A percentile compares a stretch with the other conserved stretches of the same genome.
Evolutionary conservation across 2,329 filamentous ascomycete species (phyloP).

Genomic region (Pestalotiopsis sp.): DNA sequence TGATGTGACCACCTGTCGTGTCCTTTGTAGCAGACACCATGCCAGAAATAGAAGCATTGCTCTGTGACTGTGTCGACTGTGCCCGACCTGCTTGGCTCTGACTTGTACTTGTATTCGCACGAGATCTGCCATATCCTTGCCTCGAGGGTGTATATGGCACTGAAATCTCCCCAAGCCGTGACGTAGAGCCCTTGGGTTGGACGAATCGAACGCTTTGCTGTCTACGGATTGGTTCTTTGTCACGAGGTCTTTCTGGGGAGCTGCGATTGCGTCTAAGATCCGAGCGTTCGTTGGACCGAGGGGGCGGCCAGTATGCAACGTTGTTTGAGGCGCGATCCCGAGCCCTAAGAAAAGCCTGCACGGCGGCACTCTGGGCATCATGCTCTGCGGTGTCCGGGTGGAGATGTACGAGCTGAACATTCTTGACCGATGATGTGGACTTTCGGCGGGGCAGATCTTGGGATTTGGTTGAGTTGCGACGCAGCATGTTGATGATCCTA

Average conservation of each 20-base stretch:
- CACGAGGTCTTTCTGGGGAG: conserved; percentile 17
- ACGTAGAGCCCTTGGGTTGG: conserved; percentile 13
- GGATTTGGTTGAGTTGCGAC: conserved; percentile 48
- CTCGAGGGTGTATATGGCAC: conserved; percentile 8
- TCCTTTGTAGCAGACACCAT: conserved; percentile 30
- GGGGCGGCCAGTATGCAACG: conserved; percentile 34
- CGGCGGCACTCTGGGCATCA: conserved; percentile 65
- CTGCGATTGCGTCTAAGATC: conserved; percentile 17
- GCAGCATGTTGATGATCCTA: conserved; percentile 41
- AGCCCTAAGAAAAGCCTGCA: conserved; percentile 60
- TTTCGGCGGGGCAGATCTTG: conserved; percentile 52
- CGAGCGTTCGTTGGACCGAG: conserved; percentile 21
- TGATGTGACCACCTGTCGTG: conserved; percentile 36
- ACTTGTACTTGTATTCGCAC: neutral
- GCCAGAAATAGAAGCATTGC: conserved; percentile 23
- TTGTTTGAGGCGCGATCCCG: conserved; percentile 40
- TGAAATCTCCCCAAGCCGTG: neutral
- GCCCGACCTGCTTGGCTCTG: conserved; percentile 8
- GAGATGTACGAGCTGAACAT: conserved; percentile 50
- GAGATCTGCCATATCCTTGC: conserved; percentile 7
- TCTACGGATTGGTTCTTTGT: conserved; percentile 34
- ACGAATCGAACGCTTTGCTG: conserved; percentile 61
- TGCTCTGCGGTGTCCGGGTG: conserved; percentile 51
- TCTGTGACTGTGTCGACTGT: neutral
- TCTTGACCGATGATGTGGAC: conserved; percentile 51